Base-by-base conservation (phyloP, 2,329 filamentous ascomycete genomes). In the Alternaria tenuissima region DNA sequence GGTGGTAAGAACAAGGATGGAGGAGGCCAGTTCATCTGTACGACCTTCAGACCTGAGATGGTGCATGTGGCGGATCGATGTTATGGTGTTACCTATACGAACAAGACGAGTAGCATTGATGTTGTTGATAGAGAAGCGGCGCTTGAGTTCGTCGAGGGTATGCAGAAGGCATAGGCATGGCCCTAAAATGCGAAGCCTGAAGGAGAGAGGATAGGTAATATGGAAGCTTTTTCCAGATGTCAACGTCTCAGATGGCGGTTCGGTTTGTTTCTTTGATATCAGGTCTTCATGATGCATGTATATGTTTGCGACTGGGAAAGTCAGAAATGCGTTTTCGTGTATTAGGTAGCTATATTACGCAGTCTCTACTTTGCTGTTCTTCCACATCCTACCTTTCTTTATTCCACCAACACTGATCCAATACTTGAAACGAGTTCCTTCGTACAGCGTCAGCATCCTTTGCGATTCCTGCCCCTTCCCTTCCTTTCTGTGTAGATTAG, bases 31-130 rank as follows among this genome's bases (percentile, higher is more conserved):
- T 99, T 99, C 77, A 99, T 99, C 79, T 98, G 95, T 85, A 99
- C 95, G 4, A 99, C 95, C 3, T 99, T 99, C 87, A 86, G 95
- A 59, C 95, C 95, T 1, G 95, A 99, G 81, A 97, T 99, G 85
- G 87, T 99, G 65, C 88, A 91, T 62, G 93, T 98, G 20, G 95
- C 95, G 3, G 94, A 98, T 82, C 96, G 97, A 82, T 97, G 94
- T 81, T 99, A 99, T 78, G 95, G 95, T 62, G 95, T 99, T 52
- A 93, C 92, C 52, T 98, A 94, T 80, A 70, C 85, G 67, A 94
- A 94, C 79, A 98, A 98, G 86, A 96, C 94, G 67, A 96, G 92
- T 81, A 92, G 89, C 39, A 96, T 99, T 73, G 92, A 95, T 80
- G 94, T 94, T 53, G 94, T 97, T 51, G 89, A 88, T 64, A 88